Conservation (phyloP, 805 yeast genomes). For the Pichia exigua region DNA sequence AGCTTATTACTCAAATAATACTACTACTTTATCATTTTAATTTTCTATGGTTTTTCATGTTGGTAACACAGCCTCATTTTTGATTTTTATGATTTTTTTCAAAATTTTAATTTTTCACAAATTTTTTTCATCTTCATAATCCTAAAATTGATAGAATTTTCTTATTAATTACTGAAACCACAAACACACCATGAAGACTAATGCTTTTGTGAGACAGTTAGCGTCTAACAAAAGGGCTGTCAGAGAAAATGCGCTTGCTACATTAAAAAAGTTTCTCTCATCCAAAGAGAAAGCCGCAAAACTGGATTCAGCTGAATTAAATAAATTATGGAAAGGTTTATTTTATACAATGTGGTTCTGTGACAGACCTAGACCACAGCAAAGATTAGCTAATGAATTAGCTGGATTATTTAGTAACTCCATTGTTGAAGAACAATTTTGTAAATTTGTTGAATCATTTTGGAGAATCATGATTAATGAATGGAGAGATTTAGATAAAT, state of each 20-base stretch:
- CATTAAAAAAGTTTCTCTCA: slow-evolving; percentile 51
- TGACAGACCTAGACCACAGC: slow-evolving; percentile 91
- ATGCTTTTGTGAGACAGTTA: slow-evolving; percentile 65
- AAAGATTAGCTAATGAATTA: slow-evolving; percentile 64
- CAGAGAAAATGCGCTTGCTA: slow-evolving; percentile 64
- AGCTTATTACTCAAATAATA: too few relatives aligned
- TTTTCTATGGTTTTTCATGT: background rate
- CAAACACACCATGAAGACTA: slow-evolving; percentile 25
- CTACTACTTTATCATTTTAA: background rate
- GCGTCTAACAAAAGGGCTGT: slow-evolving; percentile 77
- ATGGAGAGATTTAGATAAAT: slow-evolving; percentile 78
- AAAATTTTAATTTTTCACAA: background rate
- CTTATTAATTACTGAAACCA: background rate
- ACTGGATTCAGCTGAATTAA: slow-evolving; percentile 47
- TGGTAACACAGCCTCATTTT: background rate
- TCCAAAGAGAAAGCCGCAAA: slow-evolving; percentile 35
- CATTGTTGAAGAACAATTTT: slow-evolving; percentile 36
- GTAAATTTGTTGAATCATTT: slow-evolving; percentile 59
- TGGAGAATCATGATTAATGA: slow-evolving; percentile 74
- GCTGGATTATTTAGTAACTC: slow-evolving; percentile 45
- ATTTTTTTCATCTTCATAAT: background rate
- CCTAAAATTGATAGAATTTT: too few relatives aligned
- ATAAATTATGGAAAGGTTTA: slow-evolving; percentile 93
- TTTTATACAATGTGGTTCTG: slow-evolving; percentile 95
- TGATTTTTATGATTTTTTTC: background rate